Conservation (phyloP, 139 green algal genomes). For the Nannochloris sp. region DNA sequence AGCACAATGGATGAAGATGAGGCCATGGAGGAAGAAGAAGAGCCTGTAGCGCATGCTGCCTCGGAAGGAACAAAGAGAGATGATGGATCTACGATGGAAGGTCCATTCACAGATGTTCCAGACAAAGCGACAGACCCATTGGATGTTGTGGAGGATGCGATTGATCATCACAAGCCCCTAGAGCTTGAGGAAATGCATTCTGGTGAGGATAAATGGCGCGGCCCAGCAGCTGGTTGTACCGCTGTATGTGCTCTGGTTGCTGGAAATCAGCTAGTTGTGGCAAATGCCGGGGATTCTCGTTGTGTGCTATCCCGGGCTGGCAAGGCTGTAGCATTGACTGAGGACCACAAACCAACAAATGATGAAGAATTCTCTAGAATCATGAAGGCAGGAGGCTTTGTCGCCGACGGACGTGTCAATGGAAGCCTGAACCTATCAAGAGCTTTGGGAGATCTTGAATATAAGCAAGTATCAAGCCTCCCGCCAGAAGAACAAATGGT, state of each 20-base stretch:
- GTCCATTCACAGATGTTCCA: background rate
- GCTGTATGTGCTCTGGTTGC: conserved; percentile 32
- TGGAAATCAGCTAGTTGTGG: conserved; percentile 31
- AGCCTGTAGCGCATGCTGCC: background rate
- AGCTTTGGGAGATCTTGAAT: conserved; percentile 71
- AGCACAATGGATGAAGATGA: conserved; percentile 3
- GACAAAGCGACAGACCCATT: background rate
- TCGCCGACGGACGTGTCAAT: conserved; percentile 65
- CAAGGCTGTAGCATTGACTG: conserved; percentile 35
- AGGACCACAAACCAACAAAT: conserved; percentile 61
- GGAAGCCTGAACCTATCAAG: conserved; percentile 68
- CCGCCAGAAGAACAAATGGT: conserved; percentile 50
- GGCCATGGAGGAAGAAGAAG: background rate
- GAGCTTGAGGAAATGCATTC: conserved; percentile 5
- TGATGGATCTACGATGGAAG: background rate
- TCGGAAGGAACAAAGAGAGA: background rate
- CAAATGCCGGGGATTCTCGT: conserved; percentile 47
- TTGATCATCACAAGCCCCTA: conserved; percentile 4
- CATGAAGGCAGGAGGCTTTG: conserved; percentile 49
- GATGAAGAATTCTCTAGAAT: conserved; percentile 41
- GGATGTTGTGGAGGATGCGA: background rate
- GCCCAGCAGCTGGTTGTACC: conserved; percentile 45
- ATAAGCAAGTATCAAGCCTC: conserved; percentile 50
- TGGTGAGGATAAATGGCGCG: conserved; percentile 13
- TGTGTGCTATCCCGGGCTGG: conserved; percentile 38